phyloP scores from a whole-genome alignment of 2,329 filamentous ascomycete genomes.

The Lasiodiplodia gonubiensis region DNA sequence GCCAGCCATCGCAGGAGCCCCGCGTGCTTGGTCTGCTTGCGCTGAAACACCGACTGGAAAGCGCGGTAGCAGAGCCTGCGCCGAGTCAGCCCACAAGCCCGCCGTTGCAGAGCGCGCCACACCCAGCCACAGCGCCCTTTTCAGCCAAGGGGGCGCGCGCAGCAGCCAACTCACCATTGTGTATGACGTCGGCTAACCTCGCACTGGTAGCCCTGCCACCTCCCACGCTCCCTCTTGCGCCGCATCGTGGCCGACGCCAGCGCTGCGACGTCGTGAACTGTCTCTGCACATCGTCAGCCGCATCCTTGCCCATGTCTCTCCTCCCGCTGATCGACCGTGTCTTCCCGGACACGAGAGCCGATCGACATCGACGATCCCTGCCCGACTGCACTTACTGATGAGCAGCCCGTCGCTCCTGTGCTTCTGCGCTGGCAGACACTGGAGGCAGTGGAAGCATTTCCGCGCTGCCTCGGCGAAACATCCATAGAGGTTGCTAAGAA shows the following conservation, averaged over 20 bases:
- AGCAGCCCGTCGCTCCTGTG: conserved; percentile 67
- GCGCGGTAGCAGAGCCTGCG: conserved; percentile 71
- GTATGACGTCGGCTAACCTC: conserved; percentile 28
- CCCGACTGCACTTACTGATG: conserved; percentile 54
- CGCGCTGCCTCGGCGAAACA: conserved; percentile 78
- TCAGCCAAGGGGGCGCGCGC: conserved; percentile 10
- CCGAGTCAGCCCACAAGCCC: conserved; percentile 19
- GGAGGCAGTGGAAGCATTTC: conserved; percentile 69
- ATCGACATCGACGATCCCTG: conserved; percentile 33
- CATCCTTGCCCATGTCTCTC: conserved; percentile 17
- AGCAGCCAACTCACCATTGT: conserved; percentile 28
- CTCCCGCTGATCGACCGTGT: conserved; percentile 29
- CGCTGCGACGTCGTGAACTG: conserved; percentile 17
- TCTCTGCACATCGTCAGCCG: conserved; percentile 26
- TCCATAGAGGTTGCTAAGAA: conserved; percentile 75
- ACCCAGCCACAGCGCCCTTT: conserved; percentile 10
- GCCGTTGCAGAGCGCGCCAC: conserved; percentile 23
- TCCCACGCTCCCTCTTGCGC: conserved; percentile 1
- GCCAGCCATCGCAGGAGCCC: conserved; percentile 72
- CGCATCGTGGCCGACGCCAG: conserved; percentile 27
- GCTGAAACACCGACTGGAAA: conserved; percentile 70
- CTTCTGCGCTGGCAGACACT: conserved; percentile 62
- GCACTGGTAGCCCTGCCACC: conserved; percentile 15
- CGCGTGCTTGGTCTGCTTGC: conserved; percentile 73
- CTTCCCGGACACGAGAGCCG: conserved; percentile 20